phyloP scores from a whole-genome alignment of 1,284 basidiomycete genomes.

The Sanguinoderma infundibulare region DNA sequence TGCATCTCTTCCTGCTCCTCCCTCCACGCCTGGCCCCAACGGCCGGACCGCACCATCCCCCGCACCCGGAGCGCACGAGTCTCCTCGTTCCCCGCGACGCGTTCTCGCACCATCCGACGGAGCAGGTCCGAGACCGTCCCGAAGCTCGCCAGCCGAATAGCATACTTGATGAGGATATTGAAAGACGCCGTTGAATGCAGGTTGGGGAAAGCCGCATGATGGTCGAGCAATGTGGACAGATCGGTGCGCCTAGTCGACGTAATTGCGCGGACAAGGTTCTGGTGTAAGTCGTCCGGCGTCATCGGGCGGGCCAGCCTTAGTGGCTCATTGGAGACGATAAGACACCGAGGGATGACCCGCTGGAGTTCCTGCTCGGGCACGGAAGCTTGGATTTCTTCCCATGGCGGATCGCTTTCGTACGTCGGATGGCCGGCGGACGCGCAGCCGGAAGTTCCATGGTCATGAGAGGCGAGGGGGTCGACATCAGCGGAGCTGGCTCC shows the following conservation, averaged over 20 bases:
- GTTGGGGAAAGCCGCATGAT: slow-evolving; percentile 23
- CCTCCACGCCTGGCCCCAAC: slow-evolving; percentile 38
- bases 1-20: slow-evolving; percentile 22
- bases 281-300: slow-evolving; percentile 40
- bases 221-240: slow-evolving; percentile 21
- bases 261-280: slow-evolving; percentile 49
- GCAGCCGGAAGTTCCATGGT: neutral
- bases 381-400: slow-evolving; percentile 23
- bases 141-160: slow-evolving; percentile 38
- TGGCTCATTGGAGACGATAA: slow-evolving; percentile 25
- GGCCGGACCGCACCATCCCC: slow-evolving; percentile 37
- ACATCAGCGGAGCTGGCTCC: slow-evolving; percentile 9
- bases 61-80: slow-evolving; percentile 40
- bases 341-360: neutral
- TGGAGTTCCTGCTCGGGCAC: slow-evolving; percentile 15
- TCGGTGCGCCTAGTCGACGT: slow-evolving; percentile 22
- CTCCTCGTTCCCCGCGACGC: slow-evolving; percentile 32
- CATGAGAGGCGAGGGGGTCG: slow-evolving; percentile 6
- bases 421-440: slow-evolving; percentile 1
- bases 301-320: slow-evolving; percentile 10
- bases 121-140: slow-evolving; percentile 34
- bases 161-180: slow-evolving; percentile 38
- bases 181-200: slow-evolving; percentile 37
- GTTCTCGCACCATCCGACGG: slow-evolving; percentile 33
- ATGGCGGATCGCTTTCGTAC: slow-evolving; percentile 28